Evolutionary conservation across 169 alveolate species (phyloP).

Genomic region (Babesia divergens): DNA sequence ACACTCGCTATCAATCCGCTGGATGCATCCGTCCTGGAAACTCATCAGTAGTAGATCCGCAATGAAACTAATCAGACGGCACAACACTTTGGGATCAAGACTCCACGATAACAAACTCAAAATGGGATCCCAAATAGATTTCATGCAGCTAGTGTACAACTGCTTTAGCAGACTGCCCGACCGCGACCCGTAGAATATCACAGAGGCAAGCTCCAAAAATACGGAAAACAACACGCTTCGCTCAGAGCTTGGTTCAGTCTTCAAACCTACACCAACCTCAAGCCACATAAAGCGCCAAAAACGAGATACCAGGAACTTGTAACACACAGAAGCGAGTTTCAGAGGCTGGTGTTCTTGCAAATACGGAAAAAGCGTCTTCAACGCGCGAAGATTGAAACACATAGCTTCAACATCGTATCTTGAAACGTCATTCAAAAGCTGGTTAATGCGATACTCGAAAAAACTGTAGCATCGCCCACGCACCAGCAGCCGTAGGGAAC

Average conservation of each 20-base stretch:
- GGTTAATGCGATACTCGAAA: slow-evolving; percentile 48
- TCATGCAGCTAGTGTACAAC: slow-evolving; percentile 23
- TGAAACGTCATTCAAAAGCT: slow-evolving; percentile 14
- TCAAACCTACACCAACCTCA: slow-evolving; percentile 30
- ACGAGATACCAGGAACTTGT: slow-evolving; percentile 38
- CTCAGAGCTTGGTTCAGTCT: neutral
- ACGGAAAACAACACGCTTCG: slow-evolving; percentile 11
- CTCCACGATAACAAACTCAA: slow-evolving; percentile 37
- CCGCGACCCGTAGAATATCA: slow-evolving; percentile 45
- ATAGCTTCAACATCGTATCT: slow-evolving; percentile 37
- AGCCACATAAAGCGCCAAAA: slow-evolving; percentile 62
- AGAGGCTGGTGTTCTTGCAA: slow-evolving; percentile 35
- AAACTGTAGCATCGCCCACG: slow-evolving; percentile 50
- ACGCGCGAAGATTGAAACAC: slow-evolving; percentile 50
- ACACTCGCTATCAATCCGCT: neutral
- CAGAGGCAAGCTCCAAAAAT: slow-evolving; percentile 49
- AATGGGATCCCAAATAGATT: slow-evolving; percentile 51
- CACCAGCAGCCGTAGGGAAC: slow-evolving; percentile 49
- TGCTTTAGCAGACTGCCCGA: slow-evolving; percentile 28
- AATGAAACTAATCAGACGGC: slow-evolving; percentile 26
- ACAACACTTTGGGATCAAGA: slow-evolving; percentile 22
- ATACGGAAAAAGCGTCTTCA: slow-evolving; percentile 42
- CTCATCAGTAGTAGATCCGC: slow-evolving; percentile 57
- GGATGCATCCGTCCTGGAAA: slow-evolving; percentile 33
- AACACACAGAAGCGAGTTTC: slow-evolving; percentile 28